These are phyloP conservation scores for Phoenix roebelenii DNA, from an alignment of 176 grass and related monocot species.

Conservation along the genomic window DNA sequence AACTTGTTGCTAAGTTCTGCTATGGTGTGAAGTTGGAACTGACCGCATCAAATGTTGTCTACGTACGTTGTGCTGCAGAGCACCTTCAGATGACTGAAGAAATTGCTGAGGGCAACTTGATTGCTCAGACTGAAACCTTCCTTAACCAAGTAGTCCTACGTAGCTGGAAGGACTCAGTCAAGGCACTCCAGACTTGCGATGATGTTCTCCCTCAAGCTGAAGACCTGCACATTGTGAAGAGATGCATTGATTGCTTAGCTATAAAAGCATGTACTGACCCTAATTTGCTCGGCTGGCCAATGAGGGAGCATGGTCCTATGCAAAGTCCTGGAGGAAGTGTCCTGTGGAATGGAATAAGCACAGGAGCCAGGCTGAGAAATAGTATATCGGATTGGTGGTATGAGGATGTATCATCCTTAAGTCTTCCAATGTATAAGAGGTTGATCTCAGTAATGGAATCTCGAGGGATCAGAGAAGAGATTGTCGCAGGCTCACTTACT, in stretches of 20 bases:
- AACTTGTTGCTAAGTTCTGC: slow-evolving; percentile 75
- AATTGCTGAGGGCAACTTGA: slow-evolving; percentile 73
- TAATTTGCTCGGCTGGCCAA: slow-evolving; percentile 42
- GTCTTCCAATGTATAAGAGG: slow-evolving; percentile 57
- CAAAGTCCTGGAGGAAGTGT: slow-evolving; percentile 66
- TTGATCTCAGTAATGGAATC: slow-evolving; percentile 68
- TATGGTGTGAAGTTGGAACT: slow-evolving; percentile 83
- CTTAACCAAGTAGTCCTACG: slow-evolving; percentile 55
- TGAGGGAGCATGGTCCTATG: slow-evolving; percentile 36
- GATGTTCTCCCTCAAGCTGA: slow-evolving; percentile 54
- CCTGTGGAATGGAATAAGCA: slow-evolving; percentile 89
- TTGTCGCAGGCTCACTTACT: slow-evolving; percentile 57
- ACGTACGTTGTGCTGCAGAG: slow-evolving; percentile 56
- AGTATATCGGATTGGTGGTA: slow-evolving; percentile 79
- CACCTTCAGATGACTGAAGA: slow-evolving; percentile 86
- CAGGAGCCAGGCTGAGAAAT: slow-evolving; percentile 49
- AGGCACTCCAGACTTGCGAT: slow-evolving; percentile 70
- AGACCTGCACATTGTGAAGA: slow-evolving; percentile 64
- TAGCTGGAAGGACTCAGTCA: slow-evolving; percentile 79
- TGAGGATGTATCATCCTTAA: slow-evolving; percentile 68
- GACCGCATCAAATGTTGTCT: slow-evolving; percentile 65
- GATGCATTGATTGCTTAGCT: slow-evolving; percentile 59
- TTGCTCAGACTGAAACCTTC: slow-evolving; percentile 52
- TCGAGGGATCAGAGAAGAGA: slow-evolving; percentile 49
- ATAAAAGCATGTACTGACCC: slow-evolving; percentile 49